Evolutionary conservation across 768 basidiomycete genomes (phyloP), one percentile per base, ranked within the genome.

Genomic region (Podaxis sp.): DNA sequence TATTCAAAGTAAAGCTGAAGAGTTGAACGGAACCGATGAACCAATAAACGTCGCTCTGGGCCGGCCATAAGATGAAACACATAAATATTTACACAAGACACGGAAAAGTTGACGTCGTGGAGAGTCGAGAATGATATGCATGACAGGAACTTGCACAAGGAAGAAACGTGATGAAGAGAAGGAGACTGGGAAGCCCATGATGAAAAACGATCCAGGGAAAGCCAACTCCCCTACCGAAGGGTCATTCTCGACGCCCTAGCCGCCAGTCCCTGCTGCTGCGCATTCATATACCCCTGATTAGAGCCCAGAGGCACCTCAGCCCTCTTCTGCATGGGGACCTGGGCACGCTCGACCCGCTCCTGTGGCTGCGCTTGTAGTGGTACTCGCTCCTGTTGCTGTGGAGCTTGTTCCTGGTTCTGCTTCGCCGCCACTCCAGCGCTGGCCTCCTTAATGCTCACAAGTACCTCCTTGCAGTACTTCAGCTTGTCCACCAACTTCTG

Each of bases 391-490:
- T 19, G 24, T 13, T 50, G 49, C 0, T n/a, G 19, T 8, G 11
- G 37, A 4, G 15, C 15, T 49, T 53, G 52, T 12, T 51, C 51
- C 11, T 61, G 51, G 13, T 38, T 24, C 66, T 63, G 57, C 61
- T 66, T 62, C 53, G 57, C 47, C 19, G 29, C 49, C 33, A 25
- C 29, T 22, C 51, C 55, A 2, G 74, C 80, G 67, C 83, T 87
- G 49, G 86, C 88, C 56, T 81, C 84, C 58, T 80, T 78, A 65
- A 93, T 93, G 64, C 86, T 88, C 59, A 81, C 73, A 53, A 95
- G 79, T 37, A 95, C 90, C 72, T 95, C 93, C 71, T 88, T 89
- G 79, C 89, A 92, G 73, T 91, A 95, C 74, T 88, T 88, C 67
- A 94, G 81, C 77, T 94, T 94, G 65, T 89, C 89, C 36, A 94